phyloP scores from a whole-genome alignment of 1,284 basidiomycete genomes.

The Cryptococcus neoformans region DNA sequence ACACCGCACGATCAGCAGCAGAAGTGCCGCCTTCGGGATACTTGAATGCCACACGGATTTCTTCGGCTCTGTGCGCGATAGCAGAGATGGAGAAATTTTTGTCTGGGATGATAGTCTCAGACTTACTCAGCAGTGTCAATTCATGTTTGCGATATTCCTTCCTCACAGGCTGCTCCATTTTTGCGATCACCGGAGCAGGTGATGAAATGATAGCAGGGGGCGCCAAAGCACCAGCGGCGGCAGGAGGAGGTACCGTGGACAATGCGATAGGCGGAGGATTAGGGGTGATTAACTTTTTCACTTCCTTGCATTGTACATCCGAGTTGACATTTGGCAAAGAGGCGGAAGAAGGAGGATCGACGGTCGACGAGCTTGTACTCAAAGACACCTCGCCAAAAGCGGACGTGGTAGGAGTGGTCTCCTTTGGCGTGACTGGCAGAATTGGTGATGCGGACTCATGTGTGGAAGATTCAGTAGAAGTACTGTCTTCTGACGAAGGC shows the following conservation, averaged over 20 bases:
- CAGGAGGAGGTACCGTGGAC: slow-evolving; percentile 16
- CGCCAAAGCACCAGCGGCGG: not conserved
- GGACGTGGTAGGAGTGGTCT: slow-evolving; percentile 7
- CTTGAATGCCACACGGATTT: slow-evolving; percentile 30
- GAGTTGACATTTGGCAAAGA: not conserved
- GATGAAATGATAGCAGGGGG: not conserved
- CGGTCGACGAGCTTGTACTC: not conserved
- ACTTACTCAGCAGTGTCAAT: slow-evolving; percentile 10
- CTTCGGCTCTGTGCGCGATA: slow-evolving; percentile 32
- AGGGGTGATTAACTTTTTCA: not conserved
- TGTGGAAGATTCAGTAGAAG: slow-evolving; percentile 35
- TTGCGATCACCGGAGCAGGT: not conserved
- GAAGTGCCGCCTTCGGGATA: slow-evolving; percentile 28
- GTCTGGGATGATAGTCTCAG: slow-evolving; percentile 25
- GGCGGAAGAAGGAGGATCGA: slow-evolving; percentile 1
- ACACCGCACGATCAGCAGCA: slow-evolving; percentile 36
- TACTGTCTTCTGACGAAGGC: slow-evolving; percentile 35
- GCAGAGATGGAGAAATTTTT: slow-evolving; percentile 16
- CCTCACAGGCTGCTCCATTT: not conserved
- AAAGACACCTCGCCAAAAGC: not conserved
- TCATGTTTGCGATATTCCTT: slow-evolving; percentile 10
- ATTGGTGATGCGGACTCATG: slow-evolving; percentile 42
- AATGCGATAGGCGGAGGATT: slow-evolving; percentile 22
- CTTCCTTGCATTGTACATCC: slow-evolving; percentile 5
- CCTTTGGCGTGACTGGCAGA: slow-evolving; percentile 41